These are phyloP conservation scores for Nemania bipapillata DNA, from an alignment of 2,329 filamentous ascomycete species.

Conservation along the genomic window DNA sequence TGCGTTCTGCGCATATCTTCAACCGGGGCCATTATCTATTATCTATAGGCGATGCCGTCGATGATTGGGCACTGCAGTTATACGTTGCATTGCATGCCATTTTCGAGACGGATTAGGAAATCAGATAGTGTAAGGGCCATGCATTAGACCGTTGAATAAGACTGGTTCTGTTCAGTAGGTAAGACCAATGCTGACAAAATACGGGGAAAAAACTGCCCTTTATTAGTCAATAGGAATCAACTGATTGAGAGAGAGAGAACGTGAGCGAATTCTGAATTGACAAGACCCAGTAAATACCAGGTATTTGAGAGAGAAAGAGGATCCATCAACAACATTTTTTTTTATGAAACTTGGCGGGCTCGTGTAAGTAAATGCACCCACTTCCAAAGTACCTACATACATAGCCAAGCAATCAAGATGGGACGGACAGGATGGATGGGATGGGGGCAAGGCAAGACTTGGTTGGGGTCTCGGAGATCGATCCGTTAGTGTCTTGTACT, in stretches of 20 bases:
- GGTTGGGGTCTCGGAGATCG: slow-evolving; percentile 1
- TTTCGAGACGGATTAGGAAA: not conserved
- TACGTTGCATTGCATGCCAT: not conserved
- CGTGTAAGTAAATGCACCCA: not conserved
- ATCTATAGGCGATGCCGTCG: not conserved
- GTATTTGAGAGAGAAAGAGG: not conserved
- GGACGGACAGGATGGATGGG: not conserved
- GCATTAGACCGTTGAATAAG: not conserved
- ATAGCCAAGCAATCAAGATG: not conserved
- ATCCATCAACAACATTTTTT: not conserved
- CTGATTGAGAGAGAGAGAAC: not conserved
- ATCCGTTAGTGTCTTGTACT: not conserved
- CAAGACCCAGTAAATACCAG: not conserved
- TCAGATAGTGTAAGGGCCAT: not conserved
- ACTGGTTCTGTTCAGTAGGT: not conserved
- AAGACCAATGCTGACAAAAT: slow-evolving; percentile 1
- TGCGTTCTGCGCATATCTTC: not conserved
- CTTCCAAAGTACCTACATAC: not conserved
- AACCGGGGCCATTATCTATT: not conserved
- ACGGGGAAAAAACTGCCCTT: not conserved
- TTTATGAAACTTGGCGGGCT: not conserved
- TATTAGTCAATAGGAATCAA: not conserved
- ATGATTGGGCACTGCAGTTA: not conserved
- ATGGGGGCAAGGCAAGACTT: not conserved
- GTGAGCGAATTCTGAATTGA: not conserved